Percentiles rank a stretch among this genome's conserved stretches.
These are phyloP conservation scores for Dendrobium huoshanense DNA, from an alignment of 106 monocot species.

Conservation along the genomic window DNA sequence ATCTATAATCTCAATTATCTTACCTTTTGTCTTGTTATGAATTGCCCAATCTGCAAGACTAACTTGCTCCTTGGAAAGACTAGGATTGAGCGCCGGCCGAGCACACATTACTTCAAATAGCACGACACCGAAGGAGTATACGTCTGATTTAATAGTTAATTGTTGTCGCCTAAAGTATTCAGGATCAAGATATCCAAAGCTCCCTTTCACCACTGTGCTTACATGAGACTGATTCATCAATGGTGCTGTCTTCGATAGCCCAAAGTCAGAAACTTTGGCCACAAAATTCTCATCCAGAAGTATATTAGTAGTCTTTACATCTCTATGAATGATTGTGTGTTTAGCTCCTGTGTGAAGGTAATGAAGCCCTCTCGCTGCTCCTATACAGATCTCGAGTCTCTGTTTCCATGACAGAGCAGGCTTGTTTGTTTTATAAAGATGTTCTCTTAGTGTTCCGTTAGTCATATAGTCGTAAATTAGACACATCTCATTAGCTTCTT, in stretches of 20 bases:
- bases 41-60: constrained; percentile 70
- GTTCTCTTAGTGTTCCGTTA: constrained; percentile 62
- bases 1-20: constrained; percentile 40
- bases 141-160: constrained; percentile 75
- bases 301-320: constrained; percentile 85
- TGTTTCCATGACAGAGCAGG: constrained; percentile 57
- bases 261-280: constrained; percentile 84
- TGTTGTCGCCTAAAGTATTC: constrained; percentile 83
- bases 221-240: constrained; percentile 60
- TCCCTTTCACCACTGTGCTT: constrained; percentile 86
- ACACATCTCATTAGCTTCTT: constrained; percentile 67
- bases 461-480: constrained; percentile 84
- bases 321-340: constrained; percentile 76
- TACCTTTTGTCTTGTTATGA: constrained; percentile 31
- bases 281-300: constrained; percentile 72
- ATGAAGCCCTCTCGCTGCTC: constrained; percentile 64
- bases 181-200: constrained; percentile 80
- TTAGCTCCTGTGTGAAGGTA: constrained; percentile 86
- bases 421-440: constrained; percentile 56
- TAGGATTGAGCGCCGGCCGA: constrained; percentile 56
- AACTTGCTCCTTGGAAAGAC: constrained; percentile 50
- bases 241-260: constrained; percentile 78
- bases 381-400: constrained; percentile 67
- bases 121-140: constrained; percentile 83
- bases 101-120: constrained; percentile 70